Percentiles rank a stretch among this genome's conserved stretches.
These are phyloP conservation scores for Iris macrosiphon DNA, from an alignment of 106 monocot species.

Conservation along the genomic window DNA sequence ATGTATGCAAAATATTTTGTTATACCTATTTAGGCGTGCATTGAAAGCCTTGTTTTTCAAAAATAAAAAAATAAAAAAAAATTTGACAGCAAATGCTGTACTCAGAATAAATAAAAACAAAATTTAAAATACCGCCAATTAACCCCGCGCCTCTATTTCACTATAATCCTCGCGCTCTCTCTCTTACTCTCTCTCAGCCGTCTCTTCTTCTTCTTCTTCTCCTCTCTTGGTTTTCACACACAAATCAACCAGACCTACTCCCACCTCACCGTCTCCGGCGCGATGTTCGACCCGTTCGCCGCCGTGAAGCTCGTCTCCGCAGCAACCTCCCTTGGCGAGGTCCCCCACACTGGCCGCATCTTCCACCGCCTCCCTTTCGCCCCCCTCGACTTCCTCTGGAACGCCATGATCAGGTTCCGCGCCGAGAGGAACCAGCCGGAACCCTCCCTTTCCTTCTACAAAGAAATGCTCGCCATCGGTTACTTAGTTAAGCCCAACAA, in stretches of 20 bases:
- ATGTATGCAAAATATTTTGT: no score
- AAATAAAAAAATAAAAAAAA: no score
- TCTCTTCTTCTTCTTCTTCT: no score
- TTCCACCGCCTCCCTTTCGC: constrained; percentile 9
- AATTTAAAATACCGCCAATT: no score
- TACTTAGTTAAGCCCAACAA: constrained; percentile 29
- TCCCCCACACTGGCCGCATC: constrained; percentile 17
- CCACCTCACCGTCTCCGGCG: constrained; percentile 32
- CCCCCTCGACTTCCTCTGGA: constrained; percentile 26
- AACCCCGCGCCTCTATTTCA: no score
- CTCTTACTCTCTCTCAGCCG: no score
- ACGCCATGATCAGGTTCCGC: constrained; percentile 30
- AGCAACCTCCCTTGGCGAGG: constrained; percentile 1
- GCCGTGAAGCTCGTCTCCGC: constrained; percentile 28
- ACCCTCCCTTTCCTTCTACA: constrained; percentile 15
- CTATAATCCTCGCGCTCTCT: no score
- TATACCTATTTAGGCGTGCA: no score
- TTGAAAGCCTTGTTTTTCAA: no score
- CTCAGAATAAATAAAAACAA: no score
- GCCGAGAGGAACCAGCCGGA: constrained; percentile 19
- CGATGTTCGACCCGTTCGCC: constrained; percentile 30
- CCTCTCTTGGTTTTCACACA: no score
- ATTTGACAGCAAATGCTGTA: no score
- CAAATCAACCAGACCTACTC: constrained; percentile 27
- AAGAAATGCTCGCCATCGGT: constrained; percentile 11